These are phyloP conservation scores for Rhytidiadelphus loreus DNA, from an alignment of 225 moss, liverwort and hornwort genomes.

Conservation along the genomic window DNA sequence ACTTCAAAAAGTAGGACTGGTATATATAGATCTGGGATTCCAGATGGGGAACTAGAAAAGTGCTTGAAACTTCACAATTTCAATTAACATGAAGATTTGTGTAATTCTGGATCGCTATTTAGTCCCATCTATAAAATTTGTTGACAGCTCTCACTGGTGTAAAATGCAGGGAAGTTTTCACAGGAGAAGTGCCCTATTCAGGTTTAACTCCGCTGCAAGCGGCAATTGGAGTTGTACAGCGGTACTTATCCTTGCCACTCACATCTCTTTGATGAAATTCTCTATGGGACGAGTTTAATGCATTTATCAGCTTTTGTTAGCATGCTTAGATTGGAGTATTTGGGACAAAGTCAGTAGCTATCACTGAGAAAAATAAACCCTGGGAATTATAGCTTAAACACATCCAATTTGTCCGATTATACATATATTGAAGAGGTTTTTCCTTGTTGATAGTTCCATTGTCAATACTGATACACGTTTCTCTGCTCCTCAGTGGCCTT, in stretches of 20 bases:
- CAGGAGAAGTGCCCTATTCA: slow-evolving; percentile 73
- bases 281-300: background rate
- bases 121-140: background rate
- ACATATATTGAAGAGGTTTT: background rate
- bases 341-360: background rate
- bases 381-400: background rate
- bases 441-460: background rate
- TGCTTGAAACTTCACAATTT: background rate
- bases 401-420: background rate
- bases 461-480: background rate
- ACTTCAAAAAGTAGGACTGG: background rate
- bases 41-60: background rate
- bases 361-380: background rate
- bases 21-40: background rate
- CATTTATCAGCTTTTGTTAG: background rate
- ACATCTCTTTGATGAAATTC: background rate
- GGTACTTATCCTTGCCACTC: slow-evolving; percentile 15
- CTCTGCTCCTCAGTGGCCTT: slow-evolving; percentile 32
- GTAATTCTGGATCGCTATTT: background rate
- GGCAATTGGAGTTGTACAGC: slow-evolving; percentile 85
- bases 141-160: background rate
- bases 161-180: slow-evolving; percentile 67
- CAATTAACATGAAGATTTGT: background rate
- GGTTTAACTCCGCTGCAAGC: slow-evolving; percentile 81
- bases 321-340: background rate